A percentile compares a stretch with the other conserved stretches of the same genome.
Evolutionary conservation across 306 rosid species (phyloP).

Genomic region (Hippophae gyantsensis): DNA sequence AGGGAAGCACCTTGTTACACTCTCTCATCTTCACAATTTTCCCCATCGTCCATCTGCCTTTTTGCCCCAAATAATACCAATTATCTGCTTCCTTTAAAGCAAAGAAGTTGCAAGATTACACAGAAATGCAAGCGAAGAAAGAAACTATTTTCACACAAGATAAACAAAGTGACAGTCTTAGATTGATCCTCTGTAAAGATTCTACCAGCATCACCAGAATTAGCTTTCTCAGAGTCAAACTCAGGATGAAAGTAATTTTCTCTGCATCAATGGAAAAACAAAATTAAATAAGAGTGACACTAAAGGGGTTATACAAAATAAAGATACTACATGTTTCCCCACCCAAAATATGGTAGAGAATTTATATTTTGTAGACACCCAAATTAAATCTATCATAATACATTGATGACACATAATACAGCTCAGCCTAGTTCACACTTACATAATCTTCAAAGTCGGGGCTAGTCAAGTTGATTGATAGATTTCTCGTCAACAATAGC

Average conservation of each 20-base stretch:
- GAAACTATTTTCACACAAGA: neutral
- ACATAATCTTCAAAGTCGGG: constrained; percentile 93
- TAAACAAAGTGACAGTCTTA: constrained; percentile 26
- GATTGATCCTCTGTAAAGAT: constrained; percentile 21
- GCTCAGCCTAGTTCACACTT: constrained; percentile 26
- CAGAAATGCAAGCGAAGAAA: neutral
- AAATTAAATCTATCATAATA: too few species aligned
- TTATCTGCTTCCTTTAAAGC: neutral
- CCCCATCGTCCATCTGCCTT: too few species aligned
- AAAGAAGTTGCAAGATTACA: neutral
- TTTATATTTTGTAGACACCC: too few species aligned
- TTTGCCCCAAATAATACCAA: too few species aligned
- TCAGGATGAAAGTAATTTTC: constrained; percentile 62
- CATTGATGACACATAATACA: too few species aligned
- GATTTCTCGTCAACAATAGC: constrained; percentile 82
- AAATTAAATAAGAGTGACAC: neutral
- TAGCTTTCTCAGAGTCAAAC: constrained; percentile 27
- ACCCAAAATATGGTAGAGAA: too few species aligned
- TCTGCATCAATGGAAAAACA: constrained; percentile 34
- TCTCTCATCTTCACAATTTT: too few species aligned
- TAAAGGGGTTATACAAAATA: too few species aligned
- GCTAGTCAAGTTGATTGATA: constrained; percentile 72
- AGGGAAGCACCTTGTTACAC: too few species aligned
- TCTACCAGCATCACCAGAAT: constrained; percentile 18
- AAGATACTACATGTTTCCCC: too few species aligned